Evolutionary conservation across 2,329 filamentous ascomycete species (phyloP).

Genomic region (Beauveria medogensis): DNA sequence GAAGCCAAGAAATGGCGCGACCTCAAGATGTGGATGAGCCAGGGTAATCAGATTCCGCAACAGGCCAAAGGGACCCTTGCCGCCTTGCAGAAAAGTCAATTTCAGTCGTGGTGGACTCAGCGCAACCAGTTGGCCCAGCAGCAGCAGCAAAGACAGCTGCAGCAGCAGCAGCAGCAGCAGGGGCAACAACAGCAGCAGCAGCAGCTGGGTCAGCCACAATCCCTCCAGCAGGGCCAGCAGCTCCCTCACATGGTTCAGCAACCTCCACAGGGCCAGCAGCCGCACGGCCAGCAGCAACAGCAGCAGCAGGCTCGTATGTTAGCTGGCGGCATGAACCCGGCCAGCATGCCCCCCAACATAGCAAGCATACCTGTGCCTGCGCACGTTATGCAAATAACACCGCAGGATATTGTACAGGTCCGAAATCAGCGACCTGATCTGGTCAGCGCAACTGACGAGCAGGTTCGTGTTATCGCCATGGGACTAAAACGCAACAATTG

Average conservation of each 20-base stretch:
- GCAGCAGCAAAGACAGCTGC: constrained; percentile 16
- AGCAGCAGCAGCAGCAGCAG: constrained; percentile 17
- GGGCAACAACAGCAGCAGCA: constrained; percentile 15
- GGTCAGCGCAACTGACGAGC: constrained; percentile 24
- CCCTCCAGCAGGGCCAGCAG: constrained; percentile 15
- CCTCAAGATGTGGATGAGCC: constrained; percentile 33
- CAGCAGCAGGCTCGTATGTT: constrained; percentile 17
- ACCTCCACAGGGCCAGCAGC: constrained; percentile 14
- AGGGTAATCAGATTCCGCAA: constrained; percentile 24
- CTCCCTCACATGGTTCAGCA: constrained; percentile 11
- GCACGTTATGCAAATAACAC: constrained; percentile 25
- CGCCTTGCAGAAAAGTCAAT: constrained; percentile 32
- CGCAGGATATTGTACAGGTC: constrained; percentile 26
- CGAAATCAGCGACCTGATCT: constrained; percentile 20
- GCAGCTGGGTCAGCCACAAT: constrained; percentile 15
- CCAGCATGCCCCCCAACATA: constrained; percentile 18
- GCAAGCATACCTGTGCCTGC: constrained; percentile 23
- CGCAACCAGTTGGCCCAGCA: constrained; percentile 16
- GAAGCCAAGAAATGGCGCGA: constrained; percentile 44
- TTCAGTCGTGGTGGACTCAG: constrained; percentile 17
- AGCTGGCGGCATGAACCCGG: constrained; percentile 6
- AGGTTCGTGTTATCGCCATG: constrained; percentile 24
- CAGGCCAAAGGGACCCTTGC: constrained; percentile 25
- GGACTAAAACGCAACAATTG: constrained; percentile 26
- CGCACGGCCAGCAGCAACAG: constrained; percentile 15